Percentiles rank a stretch among this genome's conserved stretches.
Evolutionary conservation across 352 stramenopile species (phyloP).

Genomic region (Halophytophthora polymorphica): DNA sequence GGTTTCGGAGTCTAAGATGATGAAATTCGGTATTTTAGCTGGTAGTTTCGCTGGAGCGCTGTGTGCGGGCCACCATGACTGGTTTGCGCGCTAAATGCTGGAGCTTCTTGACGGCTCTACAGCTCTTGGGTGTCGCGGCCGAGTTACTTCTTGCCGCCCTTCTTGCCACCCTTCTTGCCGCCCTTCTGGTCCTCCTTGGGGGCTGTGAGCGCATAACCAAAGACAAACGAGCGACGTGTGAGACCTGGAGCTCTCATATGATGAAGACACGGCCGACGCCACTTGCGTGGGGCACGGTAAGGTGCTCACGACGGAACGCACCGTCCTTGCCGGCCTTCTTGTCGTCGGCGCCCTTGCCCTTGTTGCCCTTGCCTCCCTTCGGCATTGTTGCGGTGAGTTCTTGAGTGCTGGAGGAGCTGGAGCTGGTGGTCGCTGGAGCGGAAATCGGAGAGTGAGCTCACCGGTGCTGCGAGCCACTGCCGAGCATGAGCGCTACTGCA

Average conservation of each 20-base stretch:
- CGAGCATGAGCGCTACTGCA: no score
- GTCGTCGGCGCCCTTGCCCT: conserved; percentile 22
- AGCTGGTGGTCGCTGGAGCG: conserved; percentile 8
- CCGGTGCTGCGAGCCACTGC: no score
- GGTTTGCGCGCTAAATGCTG: no score
- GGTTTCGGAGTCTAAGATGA: neutral
- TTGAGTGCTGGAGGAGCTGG: conserved; percentile 12
- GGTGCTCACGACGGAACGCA: conserved; percentile 7
- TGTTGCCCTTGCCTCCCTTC: conserved; percentile 30
- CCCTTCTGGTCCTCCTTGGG: conserved; percentile 24
- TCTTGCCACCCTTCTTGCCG: conserved; percentile 45
- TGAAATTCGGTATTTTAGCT: neutral
- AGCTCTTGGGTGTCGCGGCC: no score
- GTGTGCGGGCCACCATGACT: no score
- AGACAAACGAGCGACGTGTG: conserved; percentile 1
- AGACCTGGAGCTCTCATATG: no score
- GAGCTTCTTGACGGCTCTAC: no score
- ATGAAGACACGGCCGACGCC: no score
- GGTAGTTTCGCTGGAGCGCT: no score
- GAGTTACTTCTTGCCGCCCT: conserved; percentile 54
- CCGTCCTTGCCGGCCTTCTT: conserved; percentile 40
- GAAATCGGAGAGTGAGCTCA: conserved; percentile 18
- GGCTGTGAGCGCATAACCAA: conserved; percentile 12
- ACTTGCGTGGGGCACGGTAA: no score
- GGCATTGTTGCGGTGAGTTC: conserved; percentile 11